Base-by-base conservation (phyloP, 2,329 filamentous ascomycete species). In the Colletotrichum sp. region DNA sequence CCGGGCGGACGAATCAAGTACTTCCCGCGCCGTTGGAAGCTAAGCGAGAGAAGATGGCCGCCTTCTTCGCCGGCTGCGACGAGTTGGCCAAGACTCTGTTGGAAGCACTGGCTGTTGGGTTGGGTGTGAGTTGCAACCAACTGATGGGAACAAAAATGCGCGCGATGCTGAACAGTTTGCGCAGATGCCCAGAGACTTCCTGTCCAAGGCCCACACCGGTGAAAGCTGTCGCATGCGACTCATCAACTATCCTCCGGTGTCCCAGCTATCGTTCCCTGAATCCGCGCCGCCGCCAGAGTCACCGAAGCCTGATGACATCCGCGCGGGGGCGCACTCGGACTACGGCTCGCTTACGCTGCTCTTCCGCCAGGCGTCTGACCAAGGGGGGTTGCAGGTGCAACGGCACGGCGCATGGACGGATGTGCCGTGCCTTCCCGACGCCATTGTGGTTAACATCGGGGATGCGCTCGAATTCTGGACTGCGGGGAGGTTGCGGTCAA, bases 251-350 rank as follows among this genome's bases (percentile, higher is more conserved):
- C 80, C 88, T 95, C 18, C 93, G 94, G 36, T 89, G 94, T 78
- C 91, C 98, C 2, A 92, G 92, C 84, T 96, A 93, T 93, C 2
- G 8, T 28, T 32, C 89, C 91, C 3, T 86, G 82, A 7, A 81
- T 81, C 55, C 30, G 43, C 55, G 8, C 12, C 73, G 48, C 43
- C 43, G 39, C 39, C 39, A 12, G 39, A 7, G 14, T 80, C 83
- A 6, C 87, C 87, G 4, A 81, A 83, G 7, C 83, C 81, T 77
- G 80, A 86, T 66, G 95, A 96, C 81, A 91, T 98, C 76, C 93
- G 96, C 30, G 96, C 96, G 7, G 97, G 96, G 71, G 96, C 96
- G 0, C 96, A 99, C 84, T 96, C 94, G 6, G 96, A 98, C 86
- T 98, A 98, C 85, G 92, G 92, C 70, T 91, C 89, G 72, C 85